Conservation (phyloP, 768 basidiomycete genomes). For the Tylopilus felleus region DNA sequence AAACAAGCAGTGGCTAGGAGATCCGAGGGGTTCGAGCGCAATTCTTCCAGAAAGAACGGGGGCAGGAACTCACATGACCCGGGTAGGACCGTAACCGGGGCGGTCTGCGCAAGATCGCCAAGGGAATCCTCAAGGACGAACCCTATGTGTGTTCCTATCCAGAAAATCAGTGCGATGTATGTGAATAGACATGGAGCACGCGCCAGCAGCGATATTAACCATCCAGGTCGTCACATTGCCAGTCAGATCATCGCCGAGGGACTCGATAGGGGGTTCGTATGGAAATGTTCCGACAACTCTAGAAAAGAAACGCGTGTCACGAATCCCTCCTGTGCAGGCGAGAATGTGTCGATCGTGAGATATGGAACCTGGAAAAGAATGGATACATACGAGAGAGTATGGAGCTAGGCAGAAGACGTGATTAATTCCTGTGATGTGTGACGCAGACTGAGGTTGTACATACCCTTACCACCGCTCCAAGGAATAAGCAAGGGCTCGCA, state of each 20-base stretch:
- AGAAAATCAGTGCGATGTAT: neutral
- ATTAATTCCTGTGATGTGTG: neutral
- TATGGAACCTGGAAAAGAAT: neutral
- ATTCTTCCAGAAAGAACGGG: neutral
- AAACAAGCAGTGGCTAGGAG: slow-evolving; percentile 8
- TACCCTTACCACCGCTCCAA: neutral
- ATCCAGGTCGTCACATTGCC: neutral
- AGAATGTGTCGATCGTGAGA: neutral
- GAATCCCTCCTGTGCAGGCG: slow-evolving; percentile 31
- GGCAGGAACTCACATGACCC: neutral
- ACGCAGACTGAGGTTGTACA: neutral
- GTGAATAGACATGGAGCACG: neutral
- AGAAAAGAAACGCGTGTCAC: neutral
- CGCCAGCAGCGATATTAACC: slow-evolving; percentile 4
- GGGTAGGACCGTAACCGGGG: slow-evolving; percentile 36
- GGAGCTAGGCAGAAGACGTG: slow-evolving; percentile 26
- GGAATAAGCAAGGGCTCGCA: neutral
- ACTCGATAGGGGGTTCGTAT: neutral
- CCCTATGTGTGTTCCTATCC: slow-evolving; percentile 45
- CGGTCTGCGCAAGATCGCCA: slow-evolving; percentile 46
- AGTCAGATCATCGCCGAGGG: neutral
- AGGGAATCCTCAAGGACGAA: slow-evolving; percentile 53
- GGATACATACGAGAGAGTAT: slow-evolving; percentile 51
- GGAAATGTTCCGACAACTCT: neutral
- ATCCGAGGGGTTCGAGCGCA: neutral